Evolutionary conservation across 306 rosid species (phyloP).

Genomic region (Castanopsis chinensis): DNA sequence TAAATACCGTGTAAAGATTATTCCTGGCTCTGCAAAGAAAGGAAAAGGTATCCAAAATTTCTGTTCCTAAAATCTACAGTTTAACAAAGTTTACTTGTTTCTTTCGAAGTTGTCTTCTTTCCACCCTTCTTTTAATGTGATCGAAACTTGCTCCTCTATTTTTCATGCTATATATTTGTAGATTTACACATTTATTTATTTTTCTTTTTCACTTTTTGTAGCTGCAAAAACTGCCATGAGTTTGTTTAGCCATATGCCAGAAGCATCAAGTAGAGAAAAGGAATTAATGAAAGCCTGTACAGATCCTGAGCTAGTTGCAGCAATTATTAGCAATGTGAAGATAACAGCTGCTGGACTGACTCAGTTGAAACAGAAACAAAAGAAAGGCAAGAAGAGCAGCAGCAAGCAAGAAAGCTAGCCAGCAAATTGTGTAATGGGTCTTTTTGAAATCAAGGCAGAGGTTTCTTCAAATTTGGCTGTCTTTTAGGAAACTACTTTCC

Average conservation of each 20-base stretch:
- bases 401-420: slow-evolving; percentile 26
- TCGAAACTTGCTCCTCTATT: neutral
- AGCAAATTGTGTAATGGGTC: neutral
- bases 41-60: slow-evolving; percentile 67
- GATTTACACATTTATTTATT: neutral
- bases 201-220: slow-evolving; percentile 4
- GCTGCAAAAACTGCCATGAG: slow-evolving; percentile 95
- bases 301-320: slow-evolving; percentile 84
- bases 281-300: slow-evolving; percentile 98
- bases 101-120: neutral
- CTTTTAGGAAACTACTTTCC: neutral
- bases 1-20: slow-evolving; percentile 87
- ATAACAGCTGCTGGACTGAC: slow-evolving; percentile 86
- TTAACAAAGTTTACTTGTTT: neutral
- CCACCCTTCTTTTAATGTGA: neutral
- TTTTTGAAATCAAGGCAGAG: neutral
- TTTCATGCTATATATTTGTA: neutral
- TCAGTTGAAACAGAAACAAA: slow-evolving; percentile 90
- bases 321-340: slow-evolving; percentile 82
- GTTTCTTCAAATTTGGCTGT: neutral
- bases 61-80: neutral
- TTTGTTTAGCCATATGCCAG: slow-evolving; percentile 90
- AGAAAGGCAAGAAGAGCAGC: slow-evolving; percentile 78
- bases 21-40: slow-evolving; percentile 85
- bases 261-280: slow-evolving; percentile 78